Evolutionary conservation across 495 filamentous ascomycete genomes (phyloP).

Genomic region (Trichoderma asperelloides): DNA sequence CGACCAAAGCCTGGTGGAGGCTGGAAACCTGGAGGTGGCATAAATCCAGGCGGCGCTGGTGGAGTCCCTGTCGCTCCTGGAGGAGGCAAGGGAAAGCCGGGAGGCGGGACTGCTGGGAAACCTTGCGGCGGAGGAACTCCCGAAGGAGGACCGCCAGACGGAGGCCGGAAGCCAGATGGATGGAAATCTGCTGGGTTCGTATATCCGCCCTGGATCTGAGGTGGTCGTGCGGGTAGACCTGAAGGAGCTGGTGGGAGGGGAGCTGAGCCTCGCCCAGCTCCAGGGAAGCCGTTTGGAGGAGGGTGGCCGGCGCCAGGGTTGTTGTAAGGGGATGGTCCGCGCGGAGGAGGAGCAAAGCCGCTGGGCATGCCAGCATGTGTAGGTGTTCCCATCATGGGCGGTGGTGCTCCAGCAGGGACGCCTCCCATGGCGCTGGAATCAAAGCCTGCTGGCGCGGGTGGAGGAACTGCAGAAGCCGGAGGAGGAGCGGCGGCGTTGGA

Average conservation of each 20-base stretch:
- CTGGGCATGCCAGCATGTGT: constrained; percentile 19
- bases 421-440: constrained; percentile 19
- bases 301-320: constrained; percentile 27
- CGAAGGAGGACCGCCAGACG: constrained; percentile 15
- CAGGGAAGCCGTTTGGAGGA: constrained; percentile 24
- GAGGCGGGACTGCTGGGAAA: constrained; percentile 21
- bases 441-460: constrained; percentile 21
- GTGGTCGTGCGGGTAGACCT: constrained; percentile 69
- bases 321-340: constrained; percentile 11
- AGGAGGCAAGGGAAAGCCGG: constrained; percentile 20
- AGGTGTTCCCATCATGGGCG: not conserved
- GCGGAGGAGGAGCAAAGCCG: constrained; percentile 21
- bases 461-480: constrained; percentile 18
- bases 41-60: constrained; percentile 15
- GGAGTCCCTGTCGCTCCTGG: constrained; percentile 18
- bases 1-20: constrained; percentile 17
- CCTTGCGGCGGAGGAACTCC: constrained; percentile 18
- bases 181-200: constrained; percentile 64
- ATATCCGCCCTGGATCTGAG: constrained; percentile 68
- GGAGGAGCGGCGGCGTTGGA: constrained; percentile 18
- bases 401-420: constrained; percentile 14
- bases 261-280: constrained; percentile 24
- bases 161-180: constrained; percentile 23
- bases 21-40: constrained; percentile 13
- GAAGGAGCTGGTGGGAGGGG: constrained; percentile 56